Percentiles rank a stretch among this genome's conserved stretches.
Conservation (phyloP, 2,329 filamentous ascomycete genomes). For the Apiospora sp. region DNA sequence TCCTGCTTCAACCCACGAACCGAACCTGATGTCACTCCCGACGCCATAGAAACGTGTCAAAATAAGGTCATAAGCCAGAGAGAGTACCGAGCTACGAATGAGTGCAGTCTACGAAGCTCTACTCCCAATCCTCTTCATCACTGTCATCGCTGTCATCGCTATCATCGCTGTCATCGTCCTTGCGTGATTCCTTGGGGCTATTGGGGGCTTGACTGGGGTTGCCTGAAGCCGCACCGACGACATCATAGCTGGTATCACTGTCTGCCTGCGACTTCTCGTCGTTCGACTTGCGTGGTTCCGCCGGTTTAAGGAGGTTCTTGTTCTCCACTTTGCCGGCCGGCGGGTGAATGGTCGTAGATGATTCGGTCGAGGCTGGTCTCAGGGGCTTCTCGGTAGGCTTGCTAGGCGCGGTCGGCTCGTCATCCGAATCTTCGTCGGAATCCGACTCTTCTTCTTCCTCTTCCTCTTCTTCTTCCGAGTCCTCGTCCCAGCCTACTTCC, state of each 20-base stretch:
- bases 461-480: slow-evolving; percentile 72
- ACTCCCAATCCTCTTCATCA: slow-evolving; percentile 61
- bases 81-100: background rate
- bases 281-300: slow-evolving; percentile 76
- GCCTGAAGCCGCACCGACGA: slow-evolving; percentile 82
- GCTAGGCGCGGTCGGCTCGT: slow-evolving; percentile 36
- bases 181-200: slow-evolving; percentile 66
- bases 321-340: slow-evolving; percentile 46
- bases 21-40: slow-evolving; percentile 31
- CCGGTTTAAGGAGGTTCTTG: slow-evolving; percentile 63
- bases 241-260: slow-evolving; percentile 95
- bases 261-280: slow-evolving; percentile 91
- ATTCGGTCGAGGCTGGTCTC: slow-evolving; percentile 57
- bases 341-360: slow-evolving; percentile 68
- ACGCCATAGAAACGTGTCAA: slow-evolving; percentile 33
- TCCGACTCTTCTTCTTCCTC: slow-evolving; percentile 42
- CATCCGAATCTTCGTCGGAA: slow-evolving; percentile 58
- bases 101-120: slow-evolving; percentile 24
- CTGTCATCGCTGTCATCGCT: slow-evolving; percentile 57
- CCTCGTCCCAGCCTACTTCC: slow-evolving; percentile 71
- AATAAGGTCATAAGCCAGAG: slow-evolving; percentile 24
- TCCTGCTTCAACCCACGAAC: slow-evolving; percentile 32
- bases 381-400: slow-evolving; percentile 50
- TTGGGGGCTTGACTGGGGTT: slow-evolving; percentile 79
- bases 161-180: slow-evolving; percentile 71